Percentiles rank a stretch among this genome's conserved stretches.
phyloP scores from a whole-genome alignment of 2,329 filamentous ascomycete genomes.

The Arachnopeziza araneosa region DNA sequence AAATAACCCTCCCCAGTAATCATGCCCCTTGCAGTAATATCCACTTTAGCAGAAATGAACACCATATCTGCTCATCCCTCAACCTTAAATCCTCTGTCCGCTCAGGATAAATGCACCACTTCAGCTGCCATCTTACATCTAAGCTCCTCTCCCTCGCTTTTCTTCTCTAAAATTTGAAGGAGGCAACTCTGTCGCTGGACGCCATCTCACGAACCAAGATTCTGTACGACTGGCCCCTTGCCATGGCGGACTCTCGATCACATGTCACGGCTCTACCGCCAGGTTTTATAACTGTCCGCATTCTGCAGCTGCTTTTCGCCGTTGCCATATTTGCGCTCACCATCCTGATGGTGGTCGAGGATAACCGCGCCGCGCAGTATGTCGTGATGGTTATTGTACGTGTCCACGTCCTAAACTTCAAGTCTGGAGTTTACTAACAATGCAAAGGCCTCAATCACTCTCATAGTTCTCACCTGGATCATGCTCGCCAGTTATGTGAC shows the following conservation, averaged over 20 bases:
- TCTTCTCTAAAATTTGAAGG: background rate
- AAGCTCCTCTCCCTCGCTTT: background rate
- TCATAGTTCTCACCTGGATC: slow-evolving; percentile 43
- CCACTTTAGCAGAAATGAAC: background rate
- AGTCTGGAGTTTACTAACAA: background rate
- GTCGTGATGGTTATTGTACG: slow-evolving; percentile 34
- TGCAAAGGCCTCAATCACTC: slow-evolving; percentile 33
- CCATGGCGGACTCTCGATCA: background rate
- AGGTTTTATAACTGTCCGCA: slow-evolving; percentile 7
- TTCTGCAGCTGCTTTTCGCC: slow-evolving; percentile 35
- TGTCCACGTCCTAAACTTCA: slow-evolving; percentile 14
- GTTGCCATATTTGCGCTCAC: slow-evolving; percentile 42
- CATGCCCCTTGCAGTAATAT: background rate
- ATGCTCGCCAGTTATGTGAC: slow-evolving; percentile 29
- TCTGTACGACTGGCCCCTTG: no score
- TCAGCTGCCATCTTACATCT: no score
- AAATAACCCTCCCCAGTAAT: background rate
- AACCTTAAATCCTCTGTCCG: no score
- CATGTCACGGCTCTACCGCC: slow-evolving; percentile 4
- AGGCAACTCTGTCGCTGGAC: background rate
- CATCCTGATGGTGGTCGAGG: slow-evolving; percentile 37
- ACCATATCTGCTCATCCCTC: background rate
- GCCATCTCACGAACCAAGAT: background rate
- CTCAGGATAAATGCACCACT: no score
- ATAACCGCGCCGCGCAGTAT: slow-evolving; percentile 25